Conservation (phyloP, 2,329 filamentous ascomycete genomes). For the Orbilia quercus region DNA sequence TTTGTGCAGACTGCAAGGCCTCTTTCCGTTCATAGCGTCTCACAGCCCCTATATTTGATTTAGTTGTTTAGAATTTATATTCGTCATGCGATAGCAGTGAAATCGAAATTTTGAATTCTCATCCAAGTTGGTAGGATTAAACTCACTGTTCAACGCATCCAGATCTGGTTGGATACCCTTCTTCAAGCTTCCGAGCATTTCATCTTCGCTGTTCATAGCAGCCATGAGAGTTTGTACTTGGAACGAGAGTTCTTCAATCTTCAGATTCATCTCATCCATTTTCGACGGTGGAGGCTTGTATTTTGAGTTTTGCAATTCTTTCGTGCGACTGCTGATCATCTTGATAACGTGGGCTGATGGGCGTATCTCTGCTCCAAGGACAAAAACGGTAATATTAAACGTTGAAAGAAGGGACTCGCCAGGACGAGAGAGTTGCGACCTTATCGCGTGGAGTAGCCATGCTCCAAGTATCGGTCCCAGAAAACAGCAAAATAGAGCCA, state of each 20-base stretch:
- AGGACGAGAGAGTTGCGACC: slow-evolving; percentile 81
- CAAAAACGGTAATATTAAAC: slow-evolving; percentile 90
- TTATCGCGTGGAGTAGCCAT: slow-evolving; percentile 82
- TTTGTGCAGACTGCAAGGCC: slow-evolving; percentile 78
- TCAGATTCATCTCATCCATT: slow-evolving; percentile 63
- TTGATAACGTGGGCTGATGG: slow-evolving; percentile 84
- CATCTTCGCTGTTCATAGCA: slow-evolving; percentile 67
- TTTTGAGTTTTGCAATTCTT: slow-evolving; percentile 82
- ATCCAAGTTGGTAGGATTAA: not conserved
- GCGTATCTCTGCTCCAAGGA: slow-evolving; percentile 85
- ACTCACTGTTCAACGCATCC: slow-evolving; percentile 79
- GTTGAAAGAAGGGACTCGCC: slow-evolving; percentile 90
- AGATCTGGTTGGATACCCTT: slow-evolving; percentile 81
- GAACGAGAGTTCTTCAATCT: slow-evolving; percentile 70
- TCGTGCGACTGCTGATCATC: slow-evolving; percentile 80
- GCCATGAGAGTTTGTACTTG: slow-evolving; percentile 70
- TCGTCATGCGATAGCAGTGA: not conserved
- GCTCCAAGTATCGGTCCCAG: slow-evolving; percentile 81
- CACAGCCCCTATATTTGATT: slow-evolving; percentile 69
- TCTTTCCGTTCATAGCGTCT: slow-evolving; percentile 91
- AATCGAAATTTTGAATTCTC: too few relatives aligned
- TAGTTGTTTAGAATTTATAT: not conserved
- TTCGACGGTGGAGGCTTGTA: slow-evolving; percentile 67
- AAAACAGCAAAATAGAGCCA: slow-evolving; percentile 82
- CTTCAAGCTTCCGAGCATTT: slow-evolving; percentile 68